Evolutionary conservation across 129 eudicot genomes (phyloP).

Genomic region (Chrysanthemum seticuspe): DNA sequence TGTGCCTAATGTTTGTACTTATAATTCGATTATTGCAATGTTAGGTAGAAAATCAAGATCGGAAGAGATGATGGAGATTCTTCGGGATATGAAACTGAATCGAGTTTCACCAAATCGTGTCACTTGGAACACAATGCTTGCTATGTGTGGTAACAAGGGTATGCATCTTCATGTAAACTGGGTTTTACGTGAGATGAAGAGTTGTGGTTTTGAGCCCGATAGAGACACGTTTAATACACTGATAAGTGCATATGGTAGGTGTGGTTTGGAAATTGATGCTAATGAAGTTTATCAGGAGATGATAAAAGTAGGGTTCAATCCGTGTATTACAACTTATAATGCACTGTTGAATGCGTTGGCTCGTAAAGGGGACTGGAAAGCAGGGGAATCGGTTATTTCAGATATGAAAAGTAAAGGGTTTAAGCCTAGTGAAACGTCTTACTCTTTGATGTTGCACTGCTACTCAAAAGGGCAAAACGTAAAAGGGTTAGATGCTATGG

Average conservation of each 20-base stretch:
- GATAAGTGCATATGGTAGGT: constrained; percentile 88
- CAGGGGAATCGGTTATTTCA: constrained; percentile 63
- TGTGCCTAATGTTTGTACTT: constrained; percentile 89
- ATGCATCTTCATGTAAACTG: constrained; percentile 72
- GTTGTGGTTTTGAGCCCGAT: constrained; percentile 87
- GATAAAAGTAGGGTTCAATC: constrained; percentile 80
- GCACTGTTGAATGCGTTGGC: constrained; percentile 87
- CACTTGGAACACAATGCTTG: constrained; percentile 94
- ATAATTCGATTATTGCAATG: constrained; percentile 82
- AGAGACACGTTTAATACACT: constrained; percentile 92
- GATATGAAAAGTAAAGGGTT: constrained; percentile 90
- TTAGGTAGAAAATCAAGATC: constrained; percentile 73
- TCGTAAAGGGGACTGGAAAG: constrained; percentile 83
- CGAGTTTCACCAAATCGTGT: constrained; percentile 77
- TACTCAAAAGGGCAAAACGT: constrained; percentile 72
- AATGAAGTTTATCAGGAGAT: constrained; percentile 66
- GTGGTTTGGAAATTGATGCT: constrained; percentile 70
- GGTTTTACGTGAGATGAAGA: constrained; percentile 89
- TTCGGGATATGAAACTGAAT: constrained; percentile 73
- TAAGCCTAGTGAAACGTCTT: constrained; percentile 77
- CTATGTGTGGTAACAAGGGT: constrained; percentile 77
- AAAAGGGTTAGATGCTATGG: constrained; percentile 63
- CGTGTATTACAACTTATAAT: constrained; percentile 79
- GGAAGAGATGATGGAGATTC: constrained; percentile 79
- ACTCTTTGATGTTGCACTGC: constrained; percentile 80